These are phyloP conservation scores for Daucus carota DNA, from an alignment of 129 eudicot species.

Conservation along the genomic window DNA sequence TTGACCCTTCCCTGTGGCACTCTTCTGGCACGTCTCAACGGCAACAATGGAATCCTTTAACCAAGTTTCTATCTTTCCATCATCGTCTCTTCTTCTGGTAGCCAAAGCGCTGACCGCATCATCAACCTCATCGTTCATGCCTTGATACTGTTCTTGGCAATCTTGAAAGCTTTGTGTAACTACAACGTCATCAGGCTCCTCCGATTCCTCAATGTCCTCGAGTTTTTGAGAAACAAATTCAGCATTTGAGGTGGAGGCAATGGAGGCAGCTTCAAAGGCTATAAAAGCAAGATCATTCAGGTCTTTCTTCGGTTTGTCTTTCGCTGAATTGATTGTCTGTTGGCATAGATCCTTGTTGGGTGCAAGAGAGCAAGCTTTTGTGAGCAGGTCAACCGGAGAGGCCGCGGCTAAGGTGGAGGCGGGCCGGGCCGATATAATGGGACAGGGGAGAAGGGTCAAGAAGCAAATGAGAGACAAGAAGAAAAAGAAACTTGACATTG, in stretches of 20 bases:
- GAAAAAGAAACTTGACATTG: slow-evolving; percentile 18
- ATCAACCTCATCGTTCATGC: slow-evolving; percentile 34
- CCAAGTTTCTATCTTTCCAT: slow-evolving; percentile 25
- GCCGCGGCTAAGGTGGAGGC: background rate
- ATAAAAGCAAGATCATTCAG: slow-evolving; percentile 42
- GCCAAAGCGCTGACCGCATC: slow-evolving; percentile 35
- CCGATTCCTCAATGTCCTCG: slow-evolving; percentile 12
- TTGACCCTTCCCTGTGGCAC: slow-evolving; percentile 15
- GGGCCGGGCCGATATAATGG: background rate
- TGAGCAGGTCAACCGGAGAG: slow-evolving; percentile 7
- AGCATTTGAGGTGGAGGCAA: slow-evolving; percentile 22
- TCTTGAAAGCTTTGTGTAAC: slow-evolving; percentile 34
- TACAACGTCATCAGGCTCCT: slow-evolving; percentile 17
- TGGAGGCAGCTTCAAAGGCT: slow-evolving; percentile 37
- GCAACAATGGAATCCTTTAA: slow-evolving; percentile 36
- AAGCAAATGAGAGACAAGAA: slow-evolving; percentile 22
- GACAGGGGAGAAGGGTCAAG: slow-evolving; percentile 15
- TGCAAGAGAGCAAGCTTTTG: slow-evolving; percentile 38
- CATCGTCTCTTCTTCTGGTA: background rate
- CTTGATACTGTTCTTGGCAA: slow-evolving; percentile 33
- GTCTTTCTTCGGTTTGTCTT: slow-evolving; percentile 19
- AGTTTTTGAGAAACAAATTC: slow-evolving; percentile 16
- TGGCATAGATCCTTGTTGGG: slow-evolving; percentile 29
- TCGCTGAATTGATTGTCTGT: slow-evolving; percentile 26
- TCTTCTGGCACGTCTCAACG: slow-evolving; percentile 35